phyloP scores from a whole-genome alignment of 2,329 filamentous ascomycete species.

The Paraphaeosphaeria sporulosa region DNA sequence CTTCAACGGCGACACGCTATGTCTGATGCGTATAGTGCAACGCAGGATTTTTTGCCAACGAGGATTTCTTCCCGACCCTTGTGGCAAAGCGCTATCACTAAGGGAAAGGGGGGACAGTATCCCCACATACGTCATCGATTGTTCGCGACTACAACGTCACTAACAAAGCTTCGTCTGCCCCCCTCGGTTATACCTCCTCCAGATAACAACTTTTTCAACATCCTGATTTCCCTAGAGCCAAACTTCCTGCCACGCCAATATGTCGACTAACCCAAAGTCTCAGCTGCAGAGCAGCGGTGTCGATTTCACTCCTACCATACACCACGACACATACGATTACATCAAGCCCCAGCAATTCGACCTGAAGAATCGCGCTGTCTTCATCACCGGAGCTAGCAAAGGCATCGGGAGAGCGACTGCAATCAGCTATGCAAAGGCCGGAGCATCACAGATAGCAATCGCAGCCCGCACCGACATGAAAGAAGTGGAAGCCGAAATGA shows the following conservation, averaged over 20 bases:
- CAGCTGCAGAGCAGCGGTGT: conserved; percentile 2
- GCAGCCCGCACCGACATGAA: conserved; percentile 55
- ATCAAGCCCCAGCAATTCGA: conserved; percentile 4
- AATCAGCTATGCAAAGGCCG: conserved; percentile 63
- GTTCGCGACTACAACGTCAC: too few species aligned
- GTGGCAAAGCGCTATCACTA: too few species aligned
- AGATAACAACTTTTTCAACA: neutral
- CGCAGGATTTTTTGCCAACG: neutral
- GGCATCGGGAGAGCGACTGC: conserved; percentile 63
- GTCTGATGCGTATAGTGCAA: neutral
- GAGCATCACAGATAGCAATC: conserved; percentile 62
- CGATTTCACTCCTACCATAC: neutral
- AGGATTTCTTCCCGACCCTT: too few species aligned
- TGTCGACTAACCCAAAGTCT: conserved; percentile 1
- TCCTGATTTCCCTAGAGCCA: neutral
- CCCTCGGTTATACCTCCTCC: too few species aligned
- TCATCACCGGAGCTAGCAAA: conserved; percentile 65
- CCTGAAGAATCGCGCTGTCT: conserved; percentile 33
- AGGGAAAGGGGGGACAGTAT: too few species aligned
- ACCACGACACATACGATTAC: conserved; percentile 5
- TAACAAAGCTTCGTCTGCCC: too few species aligned
- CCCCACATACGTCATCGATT: neutral
- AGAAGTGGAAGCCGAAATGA: neutral
- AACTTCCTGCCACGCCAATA: neutral
- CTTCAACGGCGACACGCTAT: neutral